A percentile compares a stretch with the other conserved stretches of the same genome.
These are phyloP conservation scores for Didymosphaeria variabile DNA, from an alignment of 2,329 filamentous ascomycete genomes.

Conservation along the genomic window DNA sequence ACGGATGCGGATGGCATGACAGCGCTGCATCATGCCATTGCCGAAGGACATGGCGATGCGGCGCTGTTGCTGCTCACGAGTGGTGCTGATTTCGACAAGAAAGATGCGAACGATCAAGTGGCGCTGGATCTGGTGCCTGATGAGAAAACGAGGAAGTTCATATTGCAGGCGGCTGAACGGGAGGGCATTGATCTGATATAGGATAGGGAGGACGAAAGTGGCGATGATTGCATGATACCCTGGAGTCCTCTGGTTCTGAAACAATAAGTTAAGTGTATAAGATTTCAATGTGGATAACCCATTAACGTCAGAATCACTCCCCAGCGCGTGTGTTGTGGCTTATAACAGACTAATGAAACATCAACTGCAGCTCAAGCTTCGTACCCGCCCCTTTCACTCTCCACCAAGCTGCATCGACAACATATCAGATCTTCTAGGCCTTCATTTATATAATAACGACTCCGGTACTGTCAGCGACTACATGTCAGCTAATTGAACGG, in stretches of 20 bases:
- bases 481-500: neutral
- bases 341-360: too few species aligned
- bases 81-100: conserved; percentile 83
- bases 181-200: conserved; percentile 76
- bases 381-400: too few species aligned
- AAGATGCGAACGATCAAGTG: conserved; percentile 73
- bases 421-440: too few species aligned
- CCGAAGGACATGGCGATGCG: conserved; percentile 80
- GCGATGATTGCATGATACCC: conserved; percentile 24
- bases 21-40: conserved; percentile 84
- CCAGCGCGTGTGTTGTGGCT: too few species aligned
- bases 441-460: too few species aligned
- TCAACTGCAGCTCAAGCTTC: too few species aligned
- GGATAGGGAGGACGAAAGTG: conserved; percentile 24
- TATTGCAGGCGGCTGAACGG: conserved; percentile 78
- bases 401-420: too few species aligned
- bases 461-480: neutral
- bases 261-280: conserved; percentile 1
- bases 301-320: too few species aligned
- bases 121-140: conserved; percentile 88
- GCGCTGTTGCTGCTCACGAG: conserved; percentile 83
- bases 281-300: neutral
- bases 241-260: conserved; percentile 15
- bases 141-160: conserved; percentile 80
- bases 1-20: conserved; percentile 85